phyloP scores from a whole-genome alignment of 805 yeast species.

The Yarrowia divulgata region DNA sequence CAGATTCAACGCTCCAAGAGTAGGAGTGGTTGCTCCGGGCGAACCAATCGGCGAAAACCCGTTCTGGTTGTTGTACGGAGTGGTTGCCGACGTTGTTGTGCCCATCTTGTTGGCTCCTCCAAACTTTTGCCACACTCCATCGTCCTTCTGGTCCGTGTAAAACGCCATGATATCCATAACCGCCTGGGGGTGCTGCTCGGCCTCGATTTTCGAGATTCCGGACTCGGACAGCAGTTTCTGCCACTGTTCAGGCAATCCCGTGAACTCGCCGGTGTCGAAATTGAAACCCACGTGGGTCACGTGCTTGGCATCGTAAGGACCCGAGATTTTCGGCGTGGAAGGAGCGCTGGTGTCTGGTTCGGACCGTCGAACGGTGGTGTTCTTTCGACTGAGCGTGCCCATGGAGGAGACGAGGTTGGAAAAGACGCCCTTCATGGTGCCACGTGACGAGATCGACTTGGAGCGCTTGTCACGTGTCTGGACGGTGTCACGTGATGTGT shows the following conservation, averaged over 20 bases:
- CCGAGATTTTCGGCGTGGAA: conserved; percentile 66
- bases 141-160: conserved; percentile 54
- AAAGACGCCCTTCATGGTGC: conserved; percentile 28
- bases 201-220: conserved; percentile 88
- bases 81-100: too few species aligned
- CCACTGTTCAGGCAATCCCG: conserved; percentile 95
- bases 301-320: conserved; percentile 89
- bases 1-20: conserved; percentile 25
- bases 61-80: conserved; percentile 27
- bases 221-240: conserved; percentile 79
- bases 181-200: conserved; percentile 91
- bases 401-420: conserved; percentile 15
- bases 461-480: conserved; percentile 4
- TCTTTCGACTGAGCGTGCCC: conserved; percentile 33
- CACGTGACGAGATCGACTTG: conserved; percentile 26
- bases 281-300: conserved; percentile 96
- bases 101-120: conserved; percentile 41
- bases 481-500: neutral
- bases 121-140: conserved; percentile 47
- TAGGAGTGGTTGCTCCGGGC: conserved; percentile 32
- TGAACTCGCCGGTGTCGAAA: conserved; percentile 80
- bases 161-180: conserved; percentile 90
- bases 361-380: conserved; percentile 10
- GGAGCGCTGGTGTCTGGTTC: conserved; percentile 16
- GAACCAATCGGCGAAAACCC: conserved; percentile 36